Evolutionary conservation across 768 basidiomycete genomes (phyloP).

Genomic region (Trametes sanguinea): DNA sequence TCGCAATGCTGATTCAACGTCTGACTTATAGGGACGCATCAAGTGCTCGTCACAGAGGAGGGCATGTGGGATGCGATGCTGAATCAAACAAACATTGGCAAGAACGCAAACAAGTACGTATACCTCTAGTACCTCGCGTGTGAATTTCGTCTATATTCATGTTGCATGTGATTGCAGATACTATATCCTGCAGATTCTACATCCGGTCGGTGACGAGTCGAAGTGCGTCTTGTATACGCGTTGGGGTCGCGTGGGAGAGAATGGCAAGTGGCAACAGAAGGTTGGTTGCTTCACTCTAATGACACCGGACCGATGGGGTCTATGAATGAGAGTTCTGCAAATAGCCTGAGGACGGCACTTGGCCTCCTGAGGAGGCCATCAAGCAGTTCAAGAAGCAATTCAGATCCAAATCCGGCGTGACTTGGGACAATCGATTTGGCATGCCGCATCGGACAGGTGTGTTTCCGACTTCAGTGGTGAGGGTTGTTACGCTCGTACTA

Average conservation of each 20-base stretch:
- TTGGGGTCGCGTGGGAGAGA: conserved; percentile 64
- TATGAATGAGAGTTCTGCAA: neutral
- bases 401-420: conserved; percentile 49
- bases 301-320: too few relatives aligned
- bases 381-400: conserved; percentile 62
- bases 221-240: conserved; percentile 49
- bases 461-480: neutral
- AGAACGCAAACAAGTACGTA: conserved; percentile 51
- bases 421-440: conserved; percentile 52
- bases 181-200: conserved; percentile 60
- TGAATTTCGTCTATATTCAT: neutral
- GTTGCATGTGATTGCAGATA: conserved; percentile 39
- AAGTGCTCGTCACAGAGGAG: conserved; percentile 47
- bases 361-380: conserved; percentile 40
- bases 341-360: conserved; percentile 47
- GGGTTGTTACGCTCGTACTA: neutral
- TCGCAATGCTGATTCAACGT: neutral
- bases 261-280: conserved; percentile 51
- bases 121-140: neutral
- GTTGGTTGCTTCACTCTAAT: conserved; percentile 29
- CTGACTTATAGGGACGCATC: conserved; percentile 45
- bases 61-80: conserved; percentile 61
- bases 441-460: conserved; percentile 54
- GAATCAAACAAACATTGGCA: conserved; percentile 58
- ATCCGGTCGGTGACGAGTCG: conserved; percentile 43